Evolutionary conservation across 2,329 filamentous ascomycete species (phyloP).

Genomic region (Hyphodiscus sp.): DNA sequence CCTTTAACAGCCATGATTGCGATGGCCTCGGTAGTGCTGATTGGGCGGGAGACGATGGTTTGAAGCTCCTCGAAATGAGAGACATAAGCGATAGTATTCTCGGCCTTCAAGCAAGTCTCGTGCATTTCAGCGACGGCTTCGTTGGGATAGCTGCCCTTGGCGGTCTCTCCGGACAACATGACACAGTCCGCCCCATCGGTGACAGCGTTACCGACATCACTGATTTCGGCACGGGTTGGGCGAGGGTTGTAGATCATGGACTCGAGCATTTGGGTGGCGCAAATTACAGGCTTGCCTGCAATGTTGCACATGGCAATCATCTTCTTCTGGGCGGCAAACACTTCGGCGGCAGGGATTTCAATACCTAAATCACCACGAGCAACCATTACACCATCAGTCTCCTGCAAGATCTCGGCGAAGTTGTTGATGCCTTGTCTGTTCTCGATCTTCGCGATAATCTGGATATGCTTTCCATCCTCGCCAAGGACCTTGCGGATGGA

Average conservation of each 20-base stretch:
- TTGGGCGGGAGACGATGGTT: slow-evolving; percentile 73
- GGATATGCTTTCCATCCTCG: slow-evolving; percentile 87
- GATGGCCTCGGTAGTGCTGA: slow-evolving; percentile 85
- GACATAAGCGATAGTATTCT: slow-evolving; percentile 96
- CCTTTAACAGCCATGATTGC: slow-evolving; percentile 96
- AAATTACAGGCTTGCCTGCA: slow-evolving; percentile 97
- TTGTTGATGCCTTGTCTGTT: slow-evolving; percentile 99
- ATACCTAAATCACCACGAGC: slow-evolving; percentile 98
- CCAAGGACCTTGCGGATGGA: slow-evolving; percentile 90
- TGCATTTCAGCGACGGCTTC: slow-evolving; percentile 97
- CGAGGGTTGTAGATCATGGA: slow-evolving; percentile 99
- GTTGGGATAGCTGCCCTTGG: slow-evolving; percentile 90
- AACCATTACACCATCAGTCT: slow-evolving; percentile 99
- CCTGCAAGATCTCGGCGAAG: slow-evolving; percentile 92
- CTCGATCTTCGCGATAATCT: slow-evolving; percentile 99
- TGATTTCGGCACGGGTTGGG: slow-evolving; percentile 95
- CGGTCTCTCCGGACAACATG: slow-evolving; percentile 98
- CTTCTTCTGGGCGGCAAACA: slow-evolving; percentile 99
- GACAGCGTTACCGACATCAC: slow-evolving; percentile 95
- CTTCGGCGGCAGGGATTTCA: slow-evolving; percentile 96
- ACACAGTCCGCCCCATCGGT: slow-evolving; percentile 98
- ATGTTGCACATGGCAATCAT: slow-evolving; percentile 99
- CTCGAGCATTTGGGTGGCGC: slow-evolving; percentile 99
- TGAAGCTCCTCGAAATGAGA: slow-evolving; percentile 94
- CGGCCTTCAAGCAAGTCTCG: slow-evolving; percentile 91